Conservation (phyloP, 257 asterid genomes). For the Knoxia roxburghii region DNA sequence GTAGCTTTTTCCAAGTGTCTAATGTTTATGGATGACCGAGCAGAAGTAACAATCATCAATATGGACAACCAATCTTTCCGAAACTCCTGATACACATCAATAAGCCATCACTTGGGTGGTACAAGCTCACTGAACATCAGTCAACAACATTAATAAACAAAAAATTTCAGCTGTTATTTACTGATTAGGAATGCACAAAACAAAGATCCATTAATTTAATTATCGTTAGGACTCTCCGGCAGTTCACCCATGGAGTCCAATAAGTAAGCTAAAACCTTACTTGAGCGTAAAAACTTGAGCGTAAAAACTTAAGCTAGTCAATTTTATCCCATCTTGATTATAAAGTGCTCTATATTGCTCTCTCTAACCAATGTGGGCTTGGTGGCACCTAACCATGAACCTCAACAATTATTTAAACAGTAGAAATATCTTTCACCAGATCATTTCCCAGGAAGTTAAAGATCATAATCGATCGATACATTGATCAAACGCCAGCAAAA, state of each 20-base stretch:
- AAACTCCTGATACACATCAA: slow-evolving; percentile 49
- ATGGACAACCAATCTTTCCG: slow-evolving; percentile 92
- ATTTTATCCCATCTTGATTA: no score
- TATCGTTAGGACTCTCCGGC: neutral
- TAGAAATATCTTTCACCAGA: neutral
- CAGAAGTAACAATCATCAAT: slow-evolving; percentile 96
- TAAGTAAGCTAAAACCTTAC: no score
- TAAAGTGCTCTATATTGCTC: no score
- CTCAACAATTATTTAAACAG: no score
- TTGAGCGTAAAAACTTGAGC: no score
- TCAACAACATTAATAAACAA: neutral
- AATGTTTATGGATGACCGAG: slow-evolving; percentile 90
- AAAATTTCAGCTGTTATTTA: neutral
- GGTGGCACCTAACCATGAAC: no score
- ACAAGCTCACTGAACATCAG: neutral
- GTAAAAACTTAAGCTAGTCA: no score
- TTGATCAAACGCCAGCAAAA: neutral
- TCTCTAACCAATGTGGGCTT: no score
- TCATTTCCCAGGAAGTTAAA: neutral
- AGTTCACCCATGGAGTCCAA: no score
- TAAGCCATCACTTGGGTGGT: neutral
- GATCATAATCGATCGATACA: neutral
- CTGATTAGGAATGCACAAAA: neutral
- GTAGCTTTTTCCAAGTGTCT: slow-evolving; percentile 99
- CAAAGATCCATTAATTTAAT: neutral